Percentiles rank a stretch among this genome's conserved stretches.
Conservation (phyloP, 257 asterid genomes). For the Solanum tacnaense region DNA sequence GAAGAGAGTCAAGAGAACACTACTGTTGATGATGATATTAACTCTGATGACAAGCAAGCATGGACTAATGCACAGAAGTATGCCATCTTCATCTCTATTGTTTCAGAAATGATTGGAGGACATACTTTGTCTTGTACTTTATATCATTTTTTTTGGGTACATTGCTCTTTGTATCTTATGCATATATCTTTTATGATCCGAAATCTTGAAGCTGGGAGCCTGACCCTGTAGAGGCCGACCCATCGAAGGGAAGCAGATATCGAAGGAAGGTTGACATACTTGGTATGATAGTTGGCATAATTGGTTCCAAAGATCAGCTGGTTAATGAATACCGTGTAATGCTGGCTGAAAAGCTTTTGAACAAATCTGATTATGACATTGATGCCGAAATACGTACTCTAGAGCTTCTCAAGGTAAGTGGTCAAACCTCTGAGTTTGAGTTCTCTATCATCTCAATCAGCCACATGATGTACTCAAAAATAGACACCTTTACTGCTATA, state of each 20-base stretch:
- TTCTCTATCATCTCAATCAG: conserved; percentile 4
- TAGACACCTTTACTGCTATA: background rate
- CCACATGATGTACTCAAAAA: background rate
- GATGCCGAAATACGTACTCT: conserved; percentile 90
- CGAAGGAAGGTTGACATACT: conserved; percentile 89
- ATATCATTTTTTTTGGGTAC: background rate
- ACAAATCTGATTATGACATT: conserved; percentile 87
- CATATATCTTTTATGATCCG: conserved; percentile 11
- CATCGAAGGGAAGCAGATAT: conserved; percentile 69
- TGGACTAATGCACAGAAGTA: conserved; percentile 90
- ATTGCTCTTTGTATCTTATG: conserved; percentile 13
- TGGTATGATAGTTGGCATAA: conserved; percentile 90
- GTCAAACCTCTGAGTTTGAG: background rate
- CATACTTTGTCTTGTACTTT: background rate
- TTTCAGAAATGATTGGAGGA: background rate
- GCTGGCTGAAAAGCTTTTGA: conserved; percentile 97
- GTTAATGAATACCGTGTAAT: conserved; percentile 94
- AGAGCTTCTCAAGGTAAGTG: conserved; percentile 86
- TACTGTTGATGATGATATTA: conserved; percentile 58
- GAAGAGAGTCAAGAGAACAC: conserved; percentile 89
- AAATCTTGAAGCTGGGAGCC: conserved; percentile 79
- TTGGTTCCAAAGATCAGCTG: conserved; percentile 98
- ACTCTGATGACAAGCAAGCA: conserved; percentile 82
- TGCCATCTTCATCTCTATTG: background rate
- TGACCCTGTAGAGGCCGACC: conserved; percentile 96